Percentiles rank a stretch among this genome's conserved stretches.
Conservation (phyloP, 345 rosid genomes). For the Eucalyptus erythrocorys region DNA sequence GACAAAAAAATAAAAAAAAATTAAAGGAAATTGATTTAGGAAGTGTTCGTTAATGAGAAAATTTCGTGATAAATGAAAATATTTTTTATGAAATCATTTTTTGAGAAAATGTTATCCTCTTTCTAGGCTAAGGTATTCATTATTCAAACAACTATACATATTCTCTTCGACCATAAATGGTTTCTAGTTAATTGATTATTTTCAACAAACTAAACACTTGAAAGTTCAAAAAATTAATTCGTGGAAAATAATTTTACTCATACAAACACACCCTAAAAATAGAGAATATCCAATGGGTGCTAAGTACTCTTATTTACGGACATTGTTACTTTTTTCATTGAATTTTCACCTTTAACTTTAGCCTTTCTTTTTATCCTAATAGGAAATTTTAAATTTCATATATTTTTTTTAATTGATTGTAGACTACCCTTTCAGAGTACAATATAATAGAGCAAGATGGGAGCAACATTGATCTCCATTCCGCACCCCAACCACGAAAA, state of each 20-base stretch:
- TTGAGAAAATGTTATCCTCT: fast-evolving
- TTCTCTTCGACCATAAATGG: too few species aligned
- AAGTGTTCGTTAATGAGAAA: neutral
- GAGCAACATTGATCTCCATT: neutral
- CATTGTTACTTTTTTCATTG: neutral
- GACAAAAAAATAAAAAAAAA: neutral
- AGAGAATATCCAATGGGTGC: neutral
- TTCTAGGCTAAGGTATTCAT: neutral
- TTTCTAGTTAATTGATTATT: too few species aligned
- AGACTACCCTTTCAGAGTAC: neutral
- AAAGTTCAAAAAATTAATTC: fast-evolving
- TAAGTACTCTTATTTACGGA: neutral
- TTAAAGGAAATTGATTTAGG: neutral
- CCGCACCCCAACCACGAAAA: neutral
- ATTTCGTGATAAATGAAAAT: neutral
- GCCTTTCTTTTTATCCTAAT: neutral
- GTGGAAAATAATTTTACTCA: neutral
- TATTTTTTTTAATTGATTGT: neutral
- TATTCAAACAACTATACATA: neutral
- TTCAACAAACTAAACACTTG: neutral
- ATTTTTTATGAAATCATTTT: neutral
- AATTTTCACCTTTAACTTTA: neutral
- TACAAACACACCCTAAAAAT: neutral
- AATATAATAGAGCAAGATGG: neutral
- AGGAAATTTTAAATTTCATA: neutral